phyloP scores from a whole-genome alignment of 768 basidiomycete species.

The Sporobolomyces pararoseus region DNA sequence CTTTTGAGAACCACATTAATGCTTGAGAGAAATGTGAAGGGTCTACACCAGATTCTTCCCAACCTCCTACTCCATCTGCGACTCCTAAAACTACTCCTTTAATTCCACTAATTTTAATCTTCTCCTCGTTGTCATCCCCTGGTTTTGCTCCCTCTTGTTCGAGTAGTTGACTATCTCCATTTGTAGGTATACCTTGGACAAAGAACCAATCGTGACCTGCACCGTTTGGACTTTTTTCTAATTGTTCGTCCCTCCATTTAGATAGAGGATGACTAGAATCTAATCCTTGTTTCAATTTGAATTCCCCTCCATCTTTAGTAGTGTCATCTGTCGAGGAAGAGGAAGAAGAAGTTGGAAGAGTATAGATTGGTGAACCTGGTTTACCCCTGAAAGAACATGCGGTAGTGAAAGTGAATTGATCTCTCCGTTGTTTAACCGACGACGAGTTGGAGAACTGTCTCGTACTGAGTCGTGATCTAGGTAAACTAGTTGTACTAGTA shows the following conservation, averaged over 20 bases:
- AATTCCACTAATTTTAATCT: not conserved
- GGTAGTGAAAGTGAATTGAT: conserved; percentile 5
- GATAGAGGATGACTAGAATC: not conserved
- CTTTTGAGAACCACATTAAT: conserved; percentile 57
- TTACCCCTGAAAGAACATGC: not conserved
- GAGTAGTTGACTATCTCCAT: not conserved
- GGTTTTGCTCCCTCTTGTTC: not conserved
- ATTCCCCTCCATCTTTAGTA: not conserved
- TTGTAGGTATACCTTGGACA: conserved; percentile 9
- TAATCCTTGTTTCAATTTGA: conserved; percentile 1
- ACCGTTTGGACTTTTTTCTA: conserved; percentile 19
- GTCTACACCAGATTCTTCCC: conserved; percentile 77
- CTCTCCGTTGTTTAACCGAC: not conserved
- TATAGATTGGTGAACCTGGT: not conserved
- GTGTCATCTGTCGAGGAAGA: not conserved
- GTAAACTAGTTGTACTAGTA: not conserved
- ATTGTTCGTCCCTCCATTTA: conserved; percentile 24
- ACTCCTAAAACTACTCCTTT: conserved; percentile 35
- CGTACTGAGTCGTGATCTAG: not conserved
- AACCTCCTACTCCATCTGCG: conserved; percentile 87
- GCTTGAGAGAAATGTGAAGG: conserved; percentile 86
- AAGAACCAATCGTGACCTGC: conserved; percentile 39
- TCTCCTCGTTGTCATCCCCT: not conserved
- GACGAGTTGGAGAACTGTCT: not conserved
- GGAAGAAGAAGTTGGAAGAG: not conserved